A percentile compares a stretch with the other conserved stretches of the same genome.
phyloP scores from a whole-genome alignment of 371 early-diverging fungal species.

The Mycotypha africana region DNA sequence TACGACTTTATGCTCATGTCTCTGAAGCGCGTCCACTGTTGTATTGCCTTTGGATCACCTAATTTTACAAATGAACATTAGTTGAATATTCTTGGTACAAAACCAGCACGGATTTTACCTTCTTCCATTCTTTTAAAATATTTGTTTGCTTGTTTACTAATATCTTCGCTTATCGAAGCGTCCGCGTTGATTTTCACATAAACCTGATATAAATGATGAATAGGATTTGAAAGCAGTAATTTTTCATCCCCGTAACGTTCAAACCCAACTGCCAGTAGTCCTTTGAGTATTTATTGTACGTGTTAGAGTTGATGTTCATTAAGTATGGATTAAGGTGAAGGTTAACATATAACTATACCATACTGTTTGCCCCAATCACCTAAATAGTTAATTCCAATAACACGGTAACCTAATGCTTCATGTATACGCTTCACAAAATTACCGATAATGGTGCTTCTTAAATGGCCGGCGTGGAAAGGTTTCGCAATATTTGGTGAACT shows the following conservation, averaged over 20 bases:
- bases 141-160: slow-evolving; percentile 77
- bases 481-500: slow-evolving; percentile 99
- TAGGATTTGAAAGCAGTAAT: slow-evolving; percentile 80
- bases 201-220: slow-evolving; percentile 93
- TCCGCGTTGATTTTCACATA: slow-evolving; percentile 89
- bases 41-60: slow-evolving; percentile 68
- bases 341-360: slow-evolving; percentile 57
- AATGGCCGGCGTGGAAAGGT: slow-evolving; percentile 99
- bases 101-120: slow-evolving; percentile 36
- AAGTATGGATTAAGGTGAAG: too few species aligned
- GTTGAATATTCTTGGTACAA: too few species aligned
- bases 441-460: slow-evolving; percentile 98
- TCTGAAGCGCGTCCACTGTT: slow-evolving; percentile 85
- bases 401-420: slow-evolving; percentile 85
- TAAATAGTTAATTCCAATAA: slow-evolving; percentile 94
- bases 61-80: slow-evolving; percentile 1
- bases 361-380: slow-evolving; percentile 99
- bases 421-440: slow-evolving; percentile 88
- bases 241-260: slow-evolving; percentile 80
- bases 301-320: too few species aligned
- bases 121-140: slow-evolving; percentile 96
- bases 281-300: slow-evolving; percentile 15
- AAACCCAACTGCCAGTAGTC: slow-evolving; percentile 94
- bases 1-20: slow-evolving; percentile 87
- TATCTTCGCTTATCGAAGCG: slow-evolving; percentile 41